Conservation (phyloP, 768 basidiomycete species). For the Fibroporia radiculosa region DNA sequence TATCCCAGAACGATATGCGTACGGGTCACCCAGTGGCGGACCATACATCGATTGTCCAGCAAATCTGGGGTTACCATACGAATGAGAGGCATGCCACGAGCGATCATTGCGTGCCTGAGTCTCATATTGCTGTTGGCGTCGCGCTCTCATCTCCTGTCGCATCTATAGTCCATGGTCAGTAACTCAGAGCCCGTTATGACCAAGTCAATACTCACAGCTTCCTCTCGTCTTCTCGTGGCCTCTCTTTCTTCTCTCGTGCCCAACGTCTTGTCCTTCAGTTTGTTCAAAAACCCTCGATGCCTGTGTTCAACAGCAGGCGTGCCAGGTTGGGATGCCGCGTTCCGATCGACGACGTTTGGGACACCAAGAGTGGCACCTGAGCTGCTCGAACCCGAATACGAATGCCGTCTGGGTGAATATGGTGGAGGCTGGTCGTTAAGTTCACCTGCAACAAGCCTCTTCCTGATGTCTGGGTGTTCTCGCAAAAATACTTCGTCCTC, state of each 20-base stretch:
- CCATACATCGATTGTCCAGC: conserved; percentile 16
- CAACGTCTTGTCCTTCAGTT: conserved; percentile 54
- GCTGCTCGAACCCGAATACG: conserved; percentile 14
- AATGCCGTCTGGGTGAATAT: conserved; percentile 21
- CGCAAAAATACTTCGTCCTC: conserved; percentile 59
- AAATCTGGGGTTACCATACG: neutral
- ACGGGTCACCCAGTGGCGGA: conserved; percentile 15
- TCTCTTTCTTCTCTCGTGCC: conserved; percentile 61
- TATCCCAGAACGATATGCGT: neutral
- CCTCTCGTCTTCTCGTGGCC: conserved; percentile 26
- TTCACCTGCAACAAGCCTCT: conserved; percentile 24
- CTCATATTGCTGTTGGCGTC: conserved; percentile 11
- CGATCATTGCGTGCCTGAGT: neutral
- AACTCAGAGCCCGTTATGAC: neutral
- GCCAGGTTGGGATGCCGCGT: conserved; percentile 12
- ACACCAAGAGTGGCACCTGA: conserved; percentile 6
- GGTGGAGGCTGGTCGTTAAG: conserved; percentile 15
- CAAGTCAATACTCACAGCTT: conserved; percentile 14
- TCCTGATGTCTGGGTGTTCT: conserved; percentile 41
- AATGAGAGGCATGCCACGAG: neutral
- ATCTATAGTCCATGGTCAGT: conserved; percentile 4
- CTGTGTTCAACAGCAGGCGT: conserved; percentile 18
- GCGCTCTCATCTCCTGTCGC: conserved; percentile 10
- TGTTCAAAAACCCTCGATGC: conserved; percentile 51
- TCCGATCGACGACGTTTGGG: conserved; percentile 1